A percentile compares a stretch with the other conserved stretches of the same genome.
These are phyloP conservation scores for Pleurotus pulmonarius DNA, from an alignment of 768 basidiomycete genomes.

Conservation along the genomic window DNA sequence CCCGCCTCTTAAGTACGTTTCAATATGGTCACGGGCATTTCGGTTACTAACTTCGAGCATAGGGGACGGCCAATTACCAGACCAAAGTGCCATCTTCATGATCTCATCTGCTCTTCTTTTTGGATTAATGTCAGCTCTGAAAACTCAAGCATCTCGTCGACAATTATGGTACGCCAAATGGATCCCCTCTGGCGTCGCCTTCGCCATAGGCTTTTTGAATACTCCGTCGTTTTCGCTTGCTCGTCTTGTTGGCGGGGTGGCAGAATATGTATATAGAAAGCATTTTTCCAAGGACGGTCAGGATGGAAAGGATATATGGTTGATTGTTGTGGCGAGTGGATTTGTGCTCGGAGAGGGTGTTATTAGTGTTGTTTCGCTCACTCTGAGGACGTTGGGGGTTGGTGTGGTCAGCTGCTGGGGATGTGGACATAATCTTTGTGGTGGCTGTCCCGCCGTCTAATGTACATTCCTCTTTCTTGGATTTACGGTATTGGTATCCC, in stretches of 20 bases:
- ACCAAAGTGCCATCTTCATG: constrained; percentile 78
- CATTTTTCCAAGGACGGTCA: constrained; percentile 45
- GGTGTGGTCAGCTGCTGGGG: constrained; percentile 84
- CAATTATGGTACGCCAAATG: constrained; percentile 59
- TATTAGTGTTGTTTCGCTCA: constrained; percentile 74
- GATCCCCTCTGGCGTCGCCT: constrained; percentile 91
- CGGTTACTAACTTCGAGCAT: constrained; percentile 7
- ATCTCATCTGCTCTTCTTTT: constrained; percentile 70
- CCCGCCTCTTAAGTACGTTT: constrained; percentile 67
- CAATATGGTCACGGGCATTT: background rate
- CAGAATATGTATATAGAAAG: constrained; percentile 69
- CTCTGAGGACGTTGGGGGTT: constrained; percentile 70
- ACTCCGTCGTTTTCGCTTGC: constrained; percentile 94
- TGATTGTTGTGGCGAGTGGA: constrained; percentile 89
- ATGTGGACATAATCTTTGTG: constrained; percentile 72
- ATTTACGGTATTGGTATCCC: no score
- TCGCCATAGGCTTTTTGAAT: constrained; percentile 94
- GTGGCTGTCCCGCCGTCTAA: constrained; percentile 48
- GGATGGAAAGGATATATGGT: constrained; percentile 60
- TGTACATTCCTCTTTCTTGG: no score
- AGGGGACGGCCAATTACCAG: constrained; percentile 84
- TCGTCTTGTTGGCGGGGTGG: constrained; percentile 80
- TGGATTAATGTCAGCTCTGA: constrained; percentile 59
- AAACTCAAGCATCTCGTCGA: constrained; percentile 51
- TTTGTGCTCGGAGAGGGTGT: constrained; percentile 97